These are phyloP conservation scores for Rhypophila decipiens DNA, from an alignment of 495 filamentous ascomycete genomes.

Conservation along the genomic window DNA sequence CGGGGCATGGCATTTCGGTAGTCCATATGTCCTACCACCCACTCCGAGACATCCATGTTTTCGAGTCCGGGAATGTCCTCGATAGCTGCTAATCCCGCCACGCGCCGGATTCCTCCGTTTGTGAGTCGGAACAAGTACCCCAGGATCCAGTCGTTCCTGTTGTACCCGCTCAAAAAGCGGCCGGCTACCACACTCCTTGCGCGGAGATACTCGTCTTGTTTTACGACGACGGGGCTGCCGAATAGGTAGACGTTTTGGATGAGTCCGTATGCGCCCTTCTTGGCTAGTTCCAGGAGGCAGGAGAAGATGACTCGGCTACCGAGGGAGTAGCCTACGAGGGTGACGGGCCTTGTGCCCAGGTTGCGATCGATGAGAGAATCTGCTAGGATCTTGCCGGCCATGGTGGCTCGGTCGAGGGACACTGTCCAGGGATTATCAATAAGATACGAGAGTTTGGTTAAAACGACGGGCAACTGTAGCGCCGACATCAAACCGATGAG, in stretches of 20 bases:
- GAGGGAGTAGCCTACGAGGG: conserved; percentile 93
- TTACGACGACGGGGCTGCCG: conserved; percentile 85
- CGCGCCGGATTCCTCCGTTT: conserved; percentile 80
- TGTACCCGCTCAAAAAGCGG: conserved; percentile 90
- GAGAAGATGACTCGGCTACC: conserved; percentile 90
- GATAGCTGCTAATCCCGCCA: conserved; percentile 82
- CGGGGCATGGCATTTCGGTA: conserved; percentile 89
- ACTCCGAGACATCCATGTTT: conserved; percentile 80
- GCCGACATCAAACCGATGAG: conserved; percentile 86
- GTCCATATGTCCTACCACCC: conserved; percentile 92
- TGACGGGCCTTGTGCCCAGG: conserved; percentile 84
- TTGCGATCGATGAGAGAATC: conserved; percentile 92
- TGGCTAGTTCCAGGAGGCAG: conserved; percentile 80
- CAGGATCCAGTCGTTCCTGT: conserved; percentile 94
- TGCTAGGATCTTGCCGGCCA: conserved; percentile 87
- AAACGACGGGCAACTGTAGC: conserved; percentile 82
- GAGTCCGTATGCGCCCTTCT: conserved; percentile 80
- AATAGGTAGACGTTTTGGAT: conserved; percentile 96
- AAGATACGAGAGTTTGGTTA: conserved; percentile 91
- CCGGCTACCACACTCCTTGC: conserved; percentile 78
- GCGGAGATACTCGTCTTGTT: conserved; percentile 81
- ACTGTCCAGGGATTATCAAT: conserved; percentile 99
- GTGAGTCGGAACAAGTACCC: conserved; percentile 96
- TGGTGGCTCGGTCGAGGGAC: conserved; percentile 80
- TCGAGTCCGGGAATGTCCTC: conserved; percentile 75